Evolutionary conservation across 805 yeast species (phyloP).

Genomic region (Ogataea ganodermae): DNA sequence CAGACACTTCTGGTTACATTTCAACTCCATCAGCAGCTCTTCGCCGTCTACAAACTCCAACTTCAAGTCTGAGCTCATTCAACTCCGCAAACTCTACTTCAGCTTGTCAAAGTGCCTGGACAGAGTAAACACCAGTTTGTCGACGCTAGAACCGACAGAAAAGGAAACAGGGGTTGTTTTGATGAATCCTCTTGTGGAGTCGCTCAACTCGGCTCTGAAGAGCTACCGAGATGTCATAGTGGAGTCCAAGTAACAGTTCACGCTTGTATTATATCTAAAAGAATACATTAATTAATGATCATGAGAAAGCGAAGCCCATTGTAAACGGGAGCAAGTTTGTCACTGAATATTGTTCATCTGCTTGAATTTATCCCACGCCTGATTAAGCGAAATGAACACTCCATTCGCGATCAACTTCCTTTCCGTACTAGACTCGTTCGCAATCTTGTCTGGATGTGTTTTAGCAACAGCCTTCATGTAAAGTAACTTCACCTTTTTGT

Average conservation of each 20-base stretch:
- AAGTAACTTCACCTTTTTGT: slow-evolving; percentile 82
- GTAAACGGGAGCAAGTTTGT: no score
- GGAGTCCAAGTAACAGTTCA: slow-evolving; percentile 16
- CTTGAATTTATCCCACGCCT: slow-evolving; percentile 88
- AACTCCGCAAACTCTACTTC: slow-evolving; percentile 46
- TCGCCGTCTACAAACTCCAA: slow-evolving; percentile 33
- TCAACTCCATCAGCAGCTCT: slow-evolving; percentile 39
- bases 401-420: slow-evolving; percentile 82
- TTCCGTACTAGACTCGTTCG: slow-evolving; percentile 59
- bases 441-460: slow-evolving; percentile 84
- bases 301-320: no score
- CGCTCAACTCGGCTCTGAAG: slow-evolving; percentile 48
- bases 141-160: slow-evolving; percentile 20
- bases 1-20: slow-evolving; percentile 72
- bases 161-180: slow-evolving; percentile 20
- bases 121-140: slow-evolving; percentile 40
- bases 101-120: slow-evolving; percentile 51
- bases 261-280: not conserved
- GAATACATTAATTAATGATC: slow-evolving; percentile 2
- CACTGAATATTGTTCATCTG: slow-evolving; percentile 44
- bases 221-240: slow-evolving; percentile 46
- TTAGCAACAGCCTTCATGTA: slow-evolving; percentile 81
- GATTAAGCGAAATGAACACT: slow-evolving; percentile 79
- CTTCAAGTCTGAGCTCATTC: slow-evolving; percentile 34
- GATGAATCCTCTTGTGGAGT: slow-evolving; percentile 45